A percentile compares a stretch with the other conserved stretches of the same genome.
Evolutionary conservation across 768 basidiomycete species (phyloP).

Genomic region (Trametes coccinea): DNA sequence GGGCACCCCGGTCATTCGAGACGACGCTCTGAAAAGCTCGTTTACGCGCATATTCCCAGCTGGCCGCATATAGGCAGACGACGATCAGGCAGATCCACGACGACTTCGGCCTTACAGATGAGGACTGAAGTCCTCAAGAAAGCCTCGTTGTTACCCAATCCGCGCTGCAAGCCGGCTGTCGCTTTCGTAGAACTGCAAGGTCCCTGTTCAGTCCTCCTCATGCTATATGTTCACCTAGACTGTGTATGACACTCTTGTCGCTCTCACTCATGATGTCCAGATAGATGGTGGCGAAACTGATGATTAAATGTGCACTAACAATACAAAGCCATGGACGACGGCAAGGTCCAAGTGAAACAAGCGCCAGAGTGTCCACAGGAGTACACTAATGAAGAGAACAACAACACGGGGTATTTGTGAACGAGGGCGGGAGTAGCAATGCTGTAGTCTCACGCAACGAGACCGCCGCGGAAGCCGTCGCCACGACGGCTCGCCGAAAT

Average conservation of each 20-base stretch:
- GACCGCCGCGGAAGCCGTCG: slow-evolving; percentile 62
- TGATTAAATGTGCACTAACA: slow-evolving; percentile 1
- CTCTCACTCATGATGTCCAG: neutral
- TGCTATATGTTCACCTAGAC: too few relatives aligned
- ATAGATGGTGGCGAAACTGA: neutral
- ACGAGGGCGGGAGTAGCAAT: neutral
- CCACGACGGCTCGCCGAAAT: slow-evolving; percentile 61
- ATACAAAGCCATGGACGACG: neutral
- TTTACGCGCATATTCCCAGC: slow-evolving; percentile 41
- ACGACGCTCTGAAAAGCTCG: neutral
- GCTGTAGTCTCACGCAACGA: too few relatives aligned
- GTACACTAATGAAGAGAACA: too few relatives aligned
- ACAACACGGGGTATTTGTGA: neutral
- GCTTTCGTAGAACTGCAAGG: too few relatives aligned
- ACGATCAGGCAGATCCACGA: slow-evolving; percentile 76
- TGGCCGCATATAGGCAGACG: slow-evolving; percentile 67
- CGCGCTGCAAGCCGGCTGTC: too few relatives aligned
- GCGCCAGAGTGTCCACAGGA: neutral
- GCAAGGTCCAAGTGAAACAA: neutral
- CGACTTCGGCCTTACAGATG: slow-evolving; percentile 62
- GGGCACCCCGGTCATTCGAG: neutral
- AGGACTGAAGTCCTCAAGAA: slow-evolving; percentile 45
- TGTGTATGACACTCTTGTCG: too few relatives aligned
- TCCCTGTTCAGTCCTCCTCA: too few relatives aligned
- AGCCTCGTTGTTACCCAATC: too few relatives aligned